Base-by-base conservation (phyloP, 306 rosid genomes). In the Sechiopsis laciniata region DNA sequence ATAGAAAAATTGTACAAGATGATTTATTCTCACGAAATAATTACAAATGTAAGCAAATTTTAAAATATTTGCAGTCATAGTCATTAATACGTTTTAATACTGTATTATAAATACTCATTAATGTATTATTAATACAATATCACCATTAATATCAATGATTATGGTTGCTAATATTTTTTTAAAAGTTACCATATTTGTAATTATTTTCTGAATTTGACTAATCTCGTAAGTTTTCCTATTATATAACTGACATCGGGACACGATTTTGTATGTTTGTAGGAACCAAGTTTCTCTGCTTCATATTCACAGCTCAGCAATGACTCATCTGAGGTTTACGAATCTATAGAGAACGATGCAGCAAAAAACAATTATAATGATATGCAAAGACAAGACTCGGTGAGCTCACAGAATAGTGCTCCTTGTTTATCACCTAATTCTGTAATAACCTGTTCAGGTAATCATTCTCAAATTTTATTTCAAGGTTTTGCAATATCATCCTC, bases 241-340 rank as follows among this genome's bases (percentile, higher is more conserved):
- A 0, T 14, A 46, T 21, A 12, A 76, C 57, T 77, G 56, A 84
- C 50, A 52, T 52, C 15, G 17, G 17, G 17, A 14, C 19, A 22
- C 24, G 0, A 5, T 42, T 54, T 32, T 66, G 50, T 66, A 48
- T 75, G 58, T 46, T 64, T 67, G 74, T 73, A 85, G 89, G 89
- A 77, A 42, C 75, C 87, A 56, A 85, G 87, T 75, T 79, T 75
- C 76, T 79, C 89, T 53, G 54, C 79, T n/a, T 75, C 84, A 29
- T 78, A 75, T 69, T 85, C 89, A 57, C 82, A 77, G 66, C 56
- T 54, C 76, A 83, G 89, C 81, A 74, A 78, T 67, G 82, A 67
- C 57, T 83, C 80, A 22, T 65, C 71, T 9, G 85, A 79, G 73
- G 84, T 79, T 66, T 81, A 80, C 55, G 55, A 66, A 22, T 61